These are phyloP conservation scores for Terfezia claveryi DNA, from an alignment of 495 filamentous ascomycete species.

Conservation along the genomic window DNA sequence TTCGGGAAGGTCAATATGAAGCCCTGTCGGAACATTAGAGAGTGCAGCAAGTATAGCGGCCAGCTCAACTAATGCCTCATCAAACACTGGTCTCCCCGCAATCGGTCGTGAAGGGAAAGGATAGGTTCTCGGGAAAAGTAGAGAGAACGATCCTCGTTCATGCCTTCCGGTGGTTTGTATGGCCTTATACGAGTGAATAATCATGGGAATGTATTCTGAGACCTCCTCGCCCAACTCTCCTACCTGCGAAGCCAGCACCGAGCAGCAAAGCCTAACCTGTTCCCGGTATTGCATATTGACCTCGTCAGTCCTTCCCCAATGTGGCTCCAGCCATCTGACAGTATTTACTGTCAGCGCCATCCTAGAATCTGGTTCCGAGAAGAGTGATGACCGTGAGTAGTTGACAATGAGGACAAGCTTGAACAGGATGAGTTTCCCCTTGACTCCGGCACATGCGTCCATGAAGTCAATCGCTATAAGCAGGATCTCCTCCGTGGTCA, in stretches of 20 bases:
- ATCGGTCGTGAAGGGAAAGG: slow-evolving; percentile 64
- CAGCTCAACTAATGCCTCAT: slow-evolving; percentile 77
- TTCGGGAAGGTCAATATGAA: slow-evolving; percentile 48
- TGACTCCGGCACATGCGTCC: slow-evolving; percentile 68
- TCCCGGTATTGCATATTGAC: slow-evolving; percentile 76
- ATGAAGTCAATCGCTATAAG: slow-evolving; percentile 84
- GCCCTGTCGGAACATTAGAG: slow-evolving; percentile 43
- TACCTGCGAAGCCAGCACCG: slow-evolving; percentile 67
- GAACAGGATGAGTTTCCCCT: slow-evolving; percentile 84
- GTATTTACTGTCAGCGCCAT: slow-evolving; percentile 57
- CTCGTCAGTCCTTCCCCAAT: slow-evolving; percentile 60
- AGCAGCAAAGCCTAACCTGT: slow-evolving; percentile 78
- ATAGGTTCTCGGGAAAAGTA: slow-evolving; percentile 76
- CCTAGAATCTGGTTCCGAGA: slow-evolving; percentile 52
- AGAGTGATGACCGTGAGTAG: slow-evolving; percentile 57
- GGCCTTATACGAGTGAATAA: slow-evolving; percentile 68
- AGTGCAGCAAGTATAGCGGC: slow-evolving; percentile 68
- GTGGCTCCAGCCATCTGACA: slow-evolving; percentile 72
- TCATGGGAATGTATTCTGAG: slow-evolving; percentile 71
- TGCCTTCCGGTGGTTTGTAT: slow-evolving; percentile 34
- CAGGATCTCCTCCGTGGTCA: slow-evolving; percentile 66
- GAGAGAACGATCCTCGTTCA: slow-evolving; percentile 47
- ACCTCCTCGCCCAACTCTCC: slow-evolving; percentile 57
- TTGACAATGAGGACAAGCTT: slow-evolving; percentile 84
- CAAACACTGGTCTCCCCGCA: slow-evolving; percentile 40